These are phyloP conservation scores for Cyclotella choctawhatcheeana DNA, from an alignment of 108 stramenopile species.

Conservation along the genomic window DNA sequence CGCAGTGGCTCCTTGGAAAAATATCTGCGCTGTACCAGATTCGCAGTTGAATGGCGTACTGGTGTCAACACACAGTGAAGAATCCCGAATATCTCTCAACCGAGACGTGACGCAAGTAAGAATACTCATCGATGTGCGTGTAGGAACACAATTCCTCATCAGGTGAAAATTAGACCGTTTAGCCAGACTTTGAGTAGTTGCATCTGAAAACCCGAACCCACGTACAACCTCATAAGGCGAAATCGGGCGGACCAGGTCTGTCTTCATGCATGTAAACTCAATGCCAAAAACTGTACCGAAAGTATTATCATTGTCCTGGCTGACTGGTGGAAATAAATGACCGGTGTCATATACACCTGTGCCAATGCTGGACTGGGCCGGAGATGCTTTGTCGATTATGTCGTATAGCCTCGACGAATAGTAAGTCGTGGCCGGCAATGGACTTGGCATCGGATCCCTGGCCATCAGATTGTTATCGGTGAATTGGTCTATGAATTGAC, in stretches of 20 bases:
- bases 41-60: too few species aligned
- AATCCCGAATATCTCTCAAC: too few species aligned
- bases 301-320: not conserved
- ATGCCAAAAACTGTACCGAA: conserved; percentile 10
- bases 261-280: not conserved
- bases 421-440: not conserved
- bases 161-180: too few species aligned
- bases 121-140: too few species aligned
- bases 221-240: conserved; percentile 19
- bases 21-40: too few species aligned
- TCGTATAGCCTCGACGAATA: not conserved
- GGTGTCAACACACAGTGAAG: too few species aligned
- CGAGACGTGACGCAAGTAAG: too few species aligned
- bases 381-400: not conserved
- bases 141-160: too few species aligned
- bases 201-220: conserved; percentile 3
- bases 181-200: too few species aligned
- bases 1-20: too few species aligned
- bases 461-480: not conserved
- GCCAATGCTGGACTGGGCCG: not conserved
- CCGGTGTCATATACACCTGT: not conserved
- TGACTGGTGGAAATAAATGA: not conserved
- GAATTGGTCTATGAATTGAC: not conserved
- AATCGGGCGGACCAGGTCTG: conserved; percentile 1
- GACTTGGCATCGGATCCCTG: not conserved